Percentiles rank a stretch among this genome's conserved stretches.
These are phyloP conservation scores for Bondarzewia mesenterica DNA, from an alignment of 1,284 basidiomycete genomes.

Conservation along the genomic window DNA sequence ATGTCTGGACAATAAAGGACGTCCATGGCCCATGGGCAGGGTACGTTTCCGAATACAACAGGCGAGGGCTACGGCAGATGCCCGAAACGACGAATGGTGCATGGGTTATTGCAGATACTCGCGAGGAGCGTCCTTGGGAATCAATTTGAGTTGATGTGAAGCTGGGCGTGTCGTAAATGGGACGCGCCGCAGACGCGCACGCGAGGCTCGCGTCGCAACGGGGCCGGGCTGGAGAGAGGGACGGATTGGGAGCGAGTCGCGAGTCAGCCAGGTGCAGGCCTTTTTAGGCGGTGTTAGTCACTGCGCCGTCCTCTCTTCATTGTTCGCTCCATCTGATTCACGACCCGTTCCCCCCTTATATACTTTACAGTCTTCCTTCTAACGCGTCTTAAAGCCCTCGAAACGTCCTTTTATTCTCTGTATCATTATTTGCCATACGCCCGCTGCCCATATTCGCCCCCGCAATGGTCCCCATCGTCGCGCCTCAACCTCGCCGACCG, in stretches of 20 bases:
- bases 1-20: too few relatives aligned
- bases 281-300: background rate
- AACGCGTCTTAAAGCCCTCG: background rate
- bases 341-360: background rate
- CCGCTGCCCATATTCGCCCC: background rate
- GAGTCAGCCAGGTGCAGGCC: background rate
- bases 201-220: too few relatives aligned
- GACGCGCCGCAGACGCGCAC: too few relatives aligned
- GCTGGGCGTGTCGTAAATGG: too few relatives aligned
- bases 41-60: too few relatives aligned
- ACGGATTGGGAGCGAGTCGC: background rate
- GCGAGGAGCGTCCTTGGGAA: too few relatives aligned
- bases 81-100: too few relatives aligned
- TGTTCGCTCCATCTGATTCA: conserved; percentile 1
- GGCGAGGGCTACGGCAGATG: too few relatives aligned
- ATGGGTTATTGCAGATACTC: too few relatives aligned
- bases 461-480: conserved; percentile 15
- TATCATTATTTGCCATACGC: background rate
- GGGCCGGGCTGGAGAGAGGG: too few relatives aligned
- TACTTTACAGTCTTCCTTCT: background rate
- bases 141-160: too few relatives aligned
- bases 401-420: background rate
- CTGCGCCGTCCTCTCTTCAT: background rate
- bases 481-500: conserved; percentile 13
- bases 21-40: too few relatives aligned